Evolutionary conservation across 371 early-diverging fungal species (phyloP).

Genomic region (Lichtheimia ornata): DNA sequence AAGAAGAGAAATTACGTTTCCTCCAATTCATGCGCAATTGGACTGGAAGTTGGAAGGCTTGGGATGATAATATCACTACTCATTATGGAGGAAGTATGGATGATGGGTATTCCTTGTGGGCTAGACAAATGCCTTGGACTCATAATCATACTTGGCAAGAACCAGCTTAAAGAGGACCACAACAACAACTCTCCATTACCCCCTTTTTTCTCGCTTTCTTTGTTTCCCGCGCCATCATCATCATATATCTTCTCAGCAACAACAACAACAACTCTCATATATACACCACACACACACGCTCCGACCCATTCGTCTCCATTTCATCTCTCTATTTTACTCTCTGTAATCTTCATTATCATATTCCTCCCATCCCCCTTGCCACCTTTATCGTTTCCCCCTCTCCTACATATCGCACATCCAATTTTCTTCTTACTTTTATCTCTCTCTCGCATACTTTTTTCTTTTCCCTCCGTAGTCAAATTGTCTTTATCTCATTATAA

Average conservation of each 20-base stretch:
- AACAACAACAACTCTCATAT: neutral
- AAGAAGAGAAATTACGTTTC: constrained; percentile 47
- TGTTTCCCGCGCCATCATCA: constrained; percentile 9
- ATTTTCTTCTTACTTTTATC: too few relatives aligned
- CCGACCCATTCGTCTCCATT: neutral
- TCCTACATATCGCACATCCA: too few relatives aligned
- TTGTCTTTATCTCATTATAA: too few relatives aligned
- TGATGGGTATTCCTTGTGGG: constrained; percentile 30
- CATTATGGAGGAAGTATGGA: neutral
- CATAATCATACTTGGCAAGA: neutral
- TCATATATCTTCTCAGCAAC: neutral
- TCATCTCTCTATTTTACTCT: neutral
- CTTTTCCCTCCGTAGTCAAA: too few relatives aligned
- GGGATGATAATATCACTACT: constrained; percentile 16
- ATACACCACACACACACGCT: neutral
- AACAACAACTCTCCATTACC: neutral
- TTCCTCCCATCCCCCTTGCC: neutral
- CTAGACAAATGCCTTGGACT: constrained; percentile 38
- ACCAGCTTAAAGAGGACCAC: constrained; percentile 4
- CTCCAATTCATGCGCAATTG: constrained; percentile 46
- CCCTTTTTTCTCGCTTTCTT: neutral
- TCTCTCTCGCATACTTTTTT: too few relatives aligned
- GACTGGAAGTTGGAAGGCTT: constrained; percentile 45
- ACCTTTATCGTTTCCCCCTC: neutral
- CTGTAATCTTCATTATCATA: neutral